phyloP scores from a whole-genome alignment of 2,329 filamentous ascomycete species.

The Monilinia vaccinii-corymbosi region DNA sequence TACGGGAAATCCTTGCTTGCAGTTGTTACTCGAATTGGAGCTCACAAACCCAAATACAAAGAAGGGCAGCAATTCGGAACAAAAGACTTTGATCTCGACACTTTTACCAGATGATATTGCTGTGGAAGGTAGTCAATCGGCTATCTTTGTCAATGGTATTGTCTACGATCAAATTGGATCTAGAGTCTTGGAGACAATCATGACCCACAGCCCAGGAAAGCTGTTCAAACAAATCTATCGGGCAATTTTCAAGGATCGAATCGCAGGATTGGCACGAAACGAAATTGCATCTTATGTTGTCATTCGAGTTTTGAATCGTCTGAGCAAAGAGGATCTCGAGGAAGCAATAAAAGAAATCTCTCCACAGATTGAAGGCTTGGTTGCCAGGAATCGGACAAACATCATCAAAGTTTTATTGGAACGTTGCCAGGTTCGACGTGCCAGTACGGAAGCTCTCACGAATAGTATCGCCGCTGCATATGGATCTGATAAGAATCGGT shows the following conservation, averaged over 20 bases:
- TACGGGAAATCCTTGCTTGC: slow-evolving; percentile 86
- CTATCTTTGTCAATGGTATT: slow-evolving; percentile 74
- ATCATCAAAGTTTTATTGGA: slow-evolving; percentile 78
- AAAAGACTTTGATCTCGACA: slow-evolving; percentile 57
- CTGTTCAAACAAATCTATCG: slow-evolving; percentile 82
- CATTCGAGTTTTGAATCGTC: slow-evolving; percentile 69
- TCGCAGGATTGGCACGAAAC: slow-evolving; percentile 75
- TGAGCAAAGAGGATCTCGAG: slow-evolving; percentile 78
- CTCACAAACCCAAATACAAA: slow-evolving; percentile 63
- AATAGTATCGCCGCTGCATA: slow-evolving; percentile 46
- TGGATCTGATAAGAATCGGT: slow-evolving; percentile 38
- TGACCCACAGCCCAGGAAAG: slow-evolving; percentile 73
- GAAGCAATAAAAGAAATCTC: slow-evolving; percentile 63
- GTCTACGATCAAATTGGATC: slow-evolving; percentile 89
- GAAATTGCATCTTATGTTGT: slow-evolving; percentile 86
- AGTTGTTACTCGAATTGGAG: slow-evolving; percentile 81
- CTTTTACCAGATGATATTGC: slow-evolving; percentile 75
- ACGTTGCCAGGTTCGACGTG: slow-evolving; percentile 61
- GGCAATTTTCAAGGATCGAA: slow-evolving; percentile 68
- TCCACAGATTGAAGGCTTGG: slow-evolving; percentile 62
- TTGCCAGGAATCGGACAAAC: slow-evolving; percentile 66
- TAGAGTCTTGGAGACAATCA: slow-evolving; percentile 77
- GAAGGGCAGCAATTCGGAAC: slow-evolving; percentile 44
- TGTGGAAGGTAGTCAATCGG: slow-evolving; percentile 61
- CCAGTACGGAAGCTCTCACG: slow-evolving; percentile 46